Evolutionary conservation across 345 rosid species (phyloP).

Genomic region (Rhizophora mangle): DNA sequence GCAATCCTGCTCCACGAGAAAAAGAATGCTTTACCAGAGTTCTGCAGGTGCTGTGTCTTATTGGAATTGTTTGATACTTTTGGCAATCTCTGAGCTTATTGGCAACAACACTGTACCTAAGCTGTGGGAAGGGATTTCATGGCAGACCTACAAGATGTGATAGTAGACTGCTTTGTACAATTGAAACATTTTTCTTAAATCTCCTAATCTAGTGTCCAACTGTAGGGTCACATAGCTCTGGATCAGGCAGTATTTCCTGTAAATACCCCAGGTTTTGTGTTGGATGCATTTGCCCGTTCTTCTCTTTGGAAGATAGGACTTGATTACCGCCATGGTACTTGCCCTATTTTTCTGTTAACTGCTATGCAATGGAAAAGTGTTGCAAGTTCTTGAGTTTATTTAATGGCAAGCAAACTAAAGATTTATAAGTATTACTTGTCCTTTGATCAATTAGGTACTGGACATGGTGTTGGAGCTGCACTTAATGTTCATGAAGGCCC

Average conservation of each 20-base stretch:
- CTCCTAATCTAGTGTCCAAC: slow-evolving; percentile 14
- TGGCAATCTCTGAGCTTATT: too few relatives aligned
- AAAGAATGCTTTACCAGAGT: slow-evolving; percentile 95
- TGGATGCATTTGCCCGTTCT: slow-evolving; percentile 92
- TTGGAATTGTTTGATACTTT: too few relatives aligned
- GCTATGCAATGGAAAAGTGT: neutral
- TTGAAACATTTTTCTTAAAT: neutral
- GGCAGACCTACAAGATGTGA: too few relatives aligned
- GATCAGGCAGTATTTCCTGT: slow-evolving; percentile 92
- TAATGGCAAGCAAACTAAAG: neutral
- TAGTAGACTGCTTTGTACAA: too few relatives aligned
- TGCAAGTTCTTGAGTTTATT: neutral
- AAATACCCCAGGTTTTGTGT: slow-evolving; percentile 88
- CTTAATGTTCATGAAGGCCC: slow-evolving; percentile 98
- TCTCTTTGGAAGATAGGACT: slow-evolving; percentile 94
- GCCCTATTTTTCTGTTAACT: slow-evolving; percentile 15
- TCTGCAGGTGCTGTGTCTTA: slow-evolving; percentile 49
- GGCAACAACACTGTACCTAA: neutral
- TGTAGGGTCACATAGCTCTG: slow-evolving; percentile 96
- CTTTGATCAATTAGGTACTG: slow-evolving; percentile 63
- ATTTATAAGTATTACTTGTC: neutral
- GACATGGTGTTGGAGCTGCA: slow-evolving; percentile 97
- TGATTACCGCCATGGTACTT: slow-evolving; percentile 89
- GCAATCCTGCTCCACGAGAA: slow-evolving; percentile 69
- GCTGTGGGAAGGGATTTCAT: too few relatives aligned